Conservation (phyloP, 1,139 yeast species). For the Barnettozyma hawaiiensis region DNA sequence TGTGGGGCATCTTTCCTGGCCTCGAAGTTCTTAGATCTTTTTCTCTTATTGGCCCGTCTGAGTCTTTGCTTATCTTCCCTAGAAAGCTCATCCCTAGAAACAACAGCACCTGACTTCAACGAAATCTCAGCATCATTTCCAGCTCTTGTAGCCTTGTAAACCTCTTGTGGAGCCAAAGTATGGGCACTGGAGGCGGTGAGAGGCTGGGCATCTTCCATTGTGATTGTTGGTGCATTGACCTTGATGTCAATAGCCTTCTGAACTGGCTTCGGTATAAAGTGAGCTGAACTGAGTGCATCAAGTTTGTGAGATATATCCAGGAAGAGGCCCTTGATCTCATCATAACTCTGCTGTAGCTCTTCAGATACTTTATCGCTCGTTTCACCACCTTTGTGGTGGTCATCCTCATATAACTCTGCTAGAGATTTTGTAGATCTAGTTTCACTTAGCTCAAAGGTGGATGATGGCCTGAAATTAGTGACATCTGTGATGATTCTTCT, state of each 20-base stretch:
- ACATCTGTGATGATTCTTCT: conserved; percentile 63
- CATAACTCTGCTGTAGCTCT: conserved; percentile 64
- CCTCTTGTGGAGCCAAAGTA: conserved; percentile 93
- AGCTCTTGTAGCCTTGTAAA: conserved; percentile 57
- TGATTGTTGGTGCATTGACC: conserved; percentile 71
- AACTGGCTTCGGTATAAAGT: conserved; percentile 87
- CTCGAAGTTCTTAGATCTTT: conserved; percentile 52
- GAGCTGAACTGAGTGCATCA: conserved; percentile 88
- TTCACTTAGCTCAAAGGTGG: conserved; percentile 65
- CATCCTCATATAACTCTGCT: conserved; percentile 91
- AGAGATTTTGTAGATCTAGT: conserved; percentile 81
- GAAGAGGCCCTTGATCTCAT: conserved; percentile 68
- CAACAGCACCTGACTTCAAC: conserved; percentile 74
- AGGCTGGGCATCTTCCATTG: conserved; percentile 98
- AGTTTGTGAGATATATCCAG: conserved; percentile 61
- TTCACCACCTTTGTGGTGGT: conserved; percentile 49
- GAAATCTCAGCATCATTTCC: conserved; percentile 56
- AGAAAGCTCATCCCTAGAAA: conserved; percentile 77
- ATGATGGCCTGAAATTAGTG: conserved; percentile 45
- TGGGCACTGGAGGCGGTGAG: conserved; percentile 67
- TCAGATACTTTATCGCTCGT: conserved; percentile 46
- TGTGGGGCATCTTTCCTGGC: conserved; percentile 28
- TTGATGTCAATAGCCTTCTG: conserved; percentile 75
- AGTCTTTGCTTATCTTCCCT: conserved; percentile 84
- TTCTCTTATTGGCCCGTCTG: conserved; percentile 82